These are phyloP conservation scores for Dactylis glomerata DNA, from an alignment of 176 grass and related monocot genomes.

Conservation along the genomic window DNA sequence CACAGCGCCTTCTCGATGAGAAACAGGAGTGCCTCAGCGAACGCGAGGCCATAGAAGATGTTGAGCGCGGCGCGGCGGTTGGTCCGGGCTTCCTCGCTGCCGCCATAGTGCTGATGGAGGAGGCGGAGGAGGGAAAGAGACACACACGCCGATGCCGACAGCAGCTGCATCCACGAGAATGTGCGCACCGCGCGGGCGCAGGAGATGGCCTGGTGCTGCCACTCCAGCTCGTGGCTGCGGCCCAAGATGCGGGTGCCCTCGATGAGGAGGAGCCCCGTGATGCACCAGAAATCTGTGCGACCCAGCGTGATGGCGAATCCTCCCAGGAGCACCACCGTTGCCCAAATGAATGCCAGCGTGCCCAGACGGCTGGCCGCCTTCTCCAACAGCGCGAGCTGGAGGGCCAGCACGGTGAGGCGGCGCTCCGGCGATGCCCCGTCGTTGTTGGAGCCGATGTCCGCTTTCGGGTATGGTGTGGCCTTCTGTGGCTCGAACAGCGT, in stretches of 20 bases:
- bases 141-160: background rate
- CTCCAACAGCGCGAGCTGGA: conserved; percentile 61
- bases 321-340: conserved; percentile 66
- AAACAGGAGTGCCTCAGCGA: background rate
- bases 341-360: conserved; percentile 71
- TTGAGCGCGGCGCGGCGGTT: background rate
- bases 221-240: conserved; percentile 76
- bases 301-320: conserved; percentile 61
- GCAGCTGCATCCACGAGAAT: background rate
- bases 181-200: background rate
- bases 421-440: conserved; percentile 32
- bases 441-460: background rate
- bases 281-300: conserved; percentile 54
- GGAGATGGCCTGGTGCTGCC: conserved; percentile 47
- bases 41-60: background rate
- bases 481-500: background rate
- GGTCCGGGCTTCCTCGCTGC: background rate
- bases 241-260: conserved; percentile 55
- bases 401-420: conserved; percentile 55
- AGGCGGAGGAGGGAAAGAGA: background rate
- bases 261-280: conserved; percentile 47
- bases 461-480: background rate
- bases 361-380: conserved; percentile 78
- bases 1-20: background rate
- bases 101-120: background rate